phyloP scores from a whole-genome alignment of 768 basidiomycete species.

The Boletus coccyginus region DNA sequence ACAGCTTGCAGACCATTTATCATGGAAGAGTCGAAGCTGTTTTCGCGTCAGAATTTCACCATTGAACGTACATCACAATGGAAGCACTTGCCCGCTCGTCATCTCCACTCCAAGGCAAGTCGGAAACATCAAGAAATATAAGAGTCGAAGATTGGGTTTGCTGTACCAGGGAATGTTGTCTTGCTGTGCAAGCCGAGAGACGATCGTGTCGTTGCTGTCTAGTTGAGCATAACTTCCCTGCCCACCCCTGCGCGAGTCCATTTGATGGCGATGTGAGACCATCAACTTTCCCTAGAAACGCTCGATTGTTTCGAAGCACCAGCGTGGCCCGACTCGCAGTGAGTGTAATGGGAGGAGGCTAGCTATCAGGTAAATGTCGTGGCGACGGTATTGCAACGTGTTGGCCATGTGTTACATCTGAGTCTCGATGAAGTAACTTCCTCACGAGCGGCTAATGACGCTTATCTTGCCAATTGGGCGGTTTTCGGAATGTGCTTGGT shows the following conservation, averaged over 20 bases:
- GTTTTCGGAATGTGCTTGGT: not conserved
- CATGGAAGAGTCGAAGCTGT: constrained; percentile 46
- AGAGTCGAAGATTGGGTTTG: constrained; percentile 54
- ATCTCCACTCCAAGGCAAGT: constrained; percentile 21
- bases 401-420: not conserved
- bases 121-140: constrained; percentile 58
- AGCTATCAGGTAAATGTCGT: too few species aligned
- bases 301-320: not conserved
- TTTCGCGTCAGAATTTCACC: not conserved
- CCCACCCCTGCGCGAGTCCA: not conserved
- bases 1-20: constrained; percentile 62
- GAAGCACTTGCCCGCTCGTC: constrained; percentile 16
- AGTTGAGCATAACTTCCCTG: not conserved
- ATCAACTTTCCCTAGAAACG: too few species aligned
- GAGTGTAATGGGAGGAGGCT: not conserved
- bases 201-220: constrained; percentile 4
- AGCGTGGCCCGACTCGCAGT: not conserved
- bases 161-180: constrained; percentile 60
- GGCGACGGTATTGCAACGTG: not conserved
- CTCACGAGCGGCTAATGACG: not conserved
- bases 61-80: not conserved
- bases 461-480: not conserved
- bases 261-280: not conserved
- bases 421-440: not conserved
- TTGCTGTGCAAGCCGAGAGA: constrained; percentile 27